Conservation (phyloP, 495 filamentous ascomycete species). For the Penicillium alfredii region DNA sequence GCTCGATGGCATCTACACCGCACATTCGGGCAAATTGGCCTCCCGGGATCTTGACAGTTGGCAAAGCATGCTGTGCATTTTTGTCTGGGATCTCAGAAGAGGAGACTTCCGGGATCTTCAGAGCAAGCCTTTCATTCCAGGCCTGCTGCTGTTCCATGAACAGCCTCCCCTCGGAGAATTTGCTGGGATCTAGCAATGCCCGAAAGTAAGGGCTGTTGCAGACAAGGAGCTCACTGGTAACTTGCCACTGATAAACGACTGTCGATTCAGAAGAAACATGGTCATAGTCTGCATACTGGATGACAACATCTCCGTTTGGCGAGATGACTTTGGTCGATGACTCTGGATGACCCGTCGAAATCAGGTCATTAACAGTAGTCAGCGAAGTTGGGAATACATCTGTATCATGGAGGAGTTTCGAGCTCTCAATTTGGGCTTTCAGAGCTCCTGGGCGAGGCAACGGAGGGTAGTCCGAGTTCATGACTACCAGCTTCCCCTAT, state of each 20-base stretch:
- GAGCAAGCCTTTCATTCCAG: slow-evolving; percentile 4
- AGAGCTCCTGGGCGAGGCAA: slow-evolving; percentile 1
- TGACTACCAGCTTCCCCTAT: neutral
- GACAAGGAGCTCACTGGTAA: slow-evolving; percentile 27
- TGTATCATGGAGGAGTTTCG: neutral
- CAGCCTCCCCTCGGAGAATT: slow-evolving; percentile 43
- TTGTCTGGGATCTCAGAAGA: neutral
- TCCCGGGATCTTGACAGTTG: slow-evolving; percentile 24
- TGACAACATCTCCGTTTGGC: slow-evolving; percentile 29
- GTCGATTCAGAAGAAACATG: slow-evolving; percentile 2
- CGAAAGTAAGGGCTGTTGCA: slow-evolving; percentile 41
- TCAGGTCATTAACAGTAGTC: no score
- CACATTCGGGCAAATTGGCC: slow-evolving; percentile 18
- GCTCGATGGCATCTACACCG: slow-evolving; percentile 31
- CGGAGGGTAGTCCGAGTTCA: slow-evolving; percentile 14
- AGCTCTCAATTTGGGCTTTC: no score
- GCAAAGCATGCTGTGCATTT: slow-evolving; percentile 14
- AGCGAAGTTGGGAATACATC: neutral
- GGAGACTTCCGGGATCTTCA: no score
- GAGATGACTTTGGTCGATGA: slow-evolving; percentile 26
- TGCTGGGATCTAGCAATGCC: slow-evolving; percentile 40
- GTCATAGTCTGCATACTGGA: slow-evolving; percentile 26
- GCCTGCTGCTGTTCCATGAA: slow-evolving; percentile 25
- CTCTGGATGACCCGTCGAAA: no score
- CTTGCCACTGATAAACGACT: slow-evolving; percentile 27